Evolutionary conservation across 805 yeast species (phyloP), one percentile per base, ranked within the genome.

Genomic region (Nakazawaea ernobii): DNA sequence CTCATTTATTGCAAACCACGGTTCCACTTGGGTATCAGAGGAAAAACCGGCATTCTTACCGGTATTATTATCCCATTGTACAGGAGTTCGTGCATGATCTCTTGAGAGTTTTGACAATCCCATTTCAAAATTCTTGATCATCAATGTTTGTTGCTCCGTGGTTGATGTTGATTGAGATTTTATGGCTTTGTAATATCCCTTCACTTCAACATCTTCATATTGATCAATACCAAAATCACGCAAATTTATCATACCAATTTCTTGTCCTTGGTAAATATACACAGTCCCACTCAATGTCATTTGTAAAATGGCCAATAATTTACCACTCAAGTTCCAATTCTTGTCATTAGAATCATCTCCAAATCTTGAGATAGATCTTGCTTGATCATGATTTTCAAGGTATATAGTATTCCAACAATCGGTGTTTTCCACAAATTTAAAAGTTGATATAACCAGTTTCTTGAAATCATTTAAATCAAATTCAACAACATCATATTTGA

Each of bases 181-280:
- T 11, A 51, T 36, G 49, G 59, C 60, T 32, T 62, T 59, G 61
- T 66, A 70, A 57, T 70, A 67, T 57, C 71, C 72, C 52, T 68
- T 59, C 39, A 75, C 64, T 52, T 73, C 71, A 50, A 79, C 70
- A 55, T 79, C 84, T 52, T 66, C 60, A 61, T 77, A 79, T 55
- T 77, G 78, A 15, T 63, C 65, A 46, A 77, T 62, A 17, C 67
- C 65, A 80, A 80, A 77, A 36, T 58, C 56, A 45, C 62, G 55
- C 29, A 76, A 60, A 56, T 79, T 79, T 45, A 70, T 69, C 75
- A 73, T 74, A 32, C 80, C 84, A 51, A 79, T 63, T 55, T 79
- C 84, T 59, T 79, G 84, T 44, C 84, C 84, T 60, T 79, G 83
- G 61, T 77, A 79, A 35, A 79, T 62, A 61, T 68, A 79, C 46